Conservation (phyloP, 2,329 filamentous ascomycete genomes). For the Alternaria solani region DNA sequence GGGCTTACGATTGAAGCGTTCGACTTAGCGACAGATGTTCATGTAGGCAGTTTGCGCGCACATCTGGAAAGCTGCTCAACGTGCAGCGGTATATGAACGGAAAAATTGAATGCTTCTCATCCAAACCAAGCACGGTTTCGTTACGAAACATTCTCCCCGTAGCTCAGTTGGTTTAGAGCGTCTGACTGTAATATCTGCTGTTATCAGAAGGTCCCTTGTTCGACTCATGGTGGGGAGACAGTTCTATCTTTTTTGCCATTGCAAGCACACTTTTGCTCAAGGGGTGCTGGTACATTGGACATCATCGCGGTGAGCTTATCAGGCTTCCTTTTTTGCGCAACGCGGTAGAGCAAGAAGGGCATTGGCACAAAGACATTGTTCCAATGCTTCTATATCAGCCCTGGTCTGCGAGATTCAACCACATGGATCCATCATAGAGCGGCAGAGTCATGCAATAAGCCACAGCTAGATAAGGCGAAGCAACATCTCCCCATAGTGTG, state of each 20-base stretch:
- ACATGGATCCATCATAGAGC: background rate
- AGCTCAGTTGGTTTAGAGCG: conserved; percentile 49
- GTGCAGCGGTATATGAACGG: too few relatives aligned
- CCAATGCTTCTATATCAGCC: background rate
- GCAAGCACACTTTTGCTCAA: background rate
- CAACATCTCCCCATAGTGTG: background rate
- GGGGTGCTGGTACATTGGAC: background rate
- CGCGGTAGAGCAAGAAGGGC: too few relatives aligned
- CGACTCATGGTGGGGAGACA: conserved; percentile 46
- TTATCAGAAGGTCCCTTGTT: conserved; percentile 47
- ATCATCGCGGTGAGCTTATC: background rate
- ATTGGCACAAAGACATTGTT: background rate
- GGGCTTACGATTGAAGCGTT: background rate
- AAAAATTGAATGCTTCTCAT: background rate
- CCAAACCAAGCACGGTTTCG: conserved; percentile 26
- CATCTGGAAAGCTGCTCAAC: too few relatives aligned
- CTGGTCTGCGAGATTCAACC: background rate
- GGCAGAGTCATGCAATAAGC: conserved; percentile 1
- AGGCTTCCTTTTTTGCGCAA: background rate
- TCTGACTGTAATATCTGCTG: conserved; percentile 48
- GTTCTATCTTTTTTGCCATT: conserved; percentile 16
- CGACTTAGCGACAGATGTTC: background rate
- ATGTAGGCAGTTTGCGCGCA: too few relatives aligned
- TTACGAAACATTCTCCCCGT: conserved; percentile 29
- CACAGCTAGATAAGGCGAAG: background rate